A percentile compares a stretch with the other conserved stretches of the same genome.
Evolutionary conservation across 805 yeast species (phyloP).

Genomic region (Candida nonsorbophila): DNA sequence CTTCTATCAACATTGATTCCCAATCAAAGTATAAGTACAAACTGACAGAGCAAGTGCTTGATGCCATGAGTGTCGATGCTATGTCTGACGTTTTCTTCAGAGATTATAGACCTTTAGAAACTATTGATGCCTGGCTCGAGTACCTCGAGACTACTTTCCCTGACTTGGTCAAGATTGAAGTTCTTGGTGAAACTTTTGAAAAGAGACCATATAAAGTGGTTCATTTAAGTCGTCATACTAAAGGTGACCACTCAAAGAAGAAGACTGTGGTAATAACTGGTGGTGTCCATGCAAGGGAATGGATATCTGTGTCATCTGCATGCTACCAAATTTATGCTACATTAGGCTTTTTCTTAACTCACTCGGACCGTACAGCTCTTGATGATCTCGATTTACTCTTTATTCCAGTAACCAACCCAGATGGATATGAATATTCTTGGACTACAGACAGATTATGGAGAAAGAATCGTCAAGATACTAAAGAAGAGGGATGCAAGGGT

Average conservation of each 20-base stretch:
- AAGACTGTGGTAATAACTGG: constrained; percentile 73
- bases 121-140: constrained; percentile 71
- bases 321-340: constrained; percentile 47
- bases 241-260: constrained; percentile 28
- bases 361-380: constrained; percentile 32
- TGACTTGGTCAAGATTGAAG: constrained; percentile 53
- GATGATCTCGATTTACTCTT: constrained; percentile 65
- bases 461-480: constrained; percentile 76
- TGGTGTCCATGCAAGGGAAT: constrained; percentile 87
- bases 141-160: constrained; percentile 59
- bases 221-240: constrained; percentile 49
- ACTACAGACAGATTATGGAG: constrained; percentile 77
- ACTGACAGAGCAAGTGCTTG: constrained; percentile 10
- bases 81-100: constrained; percentile 57
- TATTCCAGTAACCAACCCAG: constrained; percentile 85
- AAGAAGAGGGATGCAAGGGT: constrained; percentile 63
- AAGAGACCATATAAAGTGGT: constrained; percentile 66
- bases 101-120: constrained; percentile 60
- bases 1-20: constrained; percentile 1
- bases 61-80: constrained; percentile 11
- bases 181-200: constrained; percentile 72
- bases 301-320: constrained; percentile 73
- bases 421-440: constrained; percentile 88
- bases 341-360: constrained; percentile 21
- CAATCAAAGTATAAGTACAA: constrained; percentile 5